Percentiles rank a stretch among this genome's conserved stretches.
phyloP scores from a whole-genome alignment of 148 eudicot species.

The Vaccinium darrowii region DNA sequence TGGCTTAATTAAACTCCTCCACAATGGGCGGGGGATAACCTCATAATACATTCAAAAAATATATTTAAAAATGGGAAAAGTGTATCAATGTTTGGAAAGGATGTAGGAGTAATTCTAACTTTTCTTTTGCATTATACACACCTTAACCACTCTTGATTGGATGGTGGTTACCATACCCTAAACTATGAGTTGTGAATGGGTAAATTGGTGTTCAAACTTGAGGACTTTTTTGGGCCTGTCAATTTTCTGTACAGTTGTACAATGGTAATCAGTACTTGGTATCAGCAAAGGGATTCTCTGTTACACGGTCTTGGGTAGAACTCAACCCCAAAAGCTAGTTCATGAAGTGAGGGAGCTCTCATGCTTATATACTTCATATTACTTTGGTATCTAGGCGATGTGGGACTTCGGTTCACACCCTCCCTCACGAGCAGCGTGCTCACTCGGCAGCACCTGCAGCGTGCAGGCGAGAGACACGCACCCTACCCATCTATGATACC shows the following conservation, averaged over 20 bases:
- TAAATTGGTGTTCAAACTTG: not conserved
- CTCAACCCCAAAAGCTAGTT: too few species aligned
- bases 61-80: not conserved
- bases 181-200: not conserved
- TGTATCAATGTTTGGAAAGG: not conserved
- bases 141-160: not conserved
- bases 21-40: not conserved
- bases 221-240: slow-evolving; percentile 3
- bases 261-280: not conserved
- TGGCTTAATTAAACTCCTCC: not conserved
- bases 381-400: too few species aligned
- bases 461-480: too few species aligned
- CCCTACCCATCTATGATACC: too few species aligned
- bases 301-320: too few species aligned
- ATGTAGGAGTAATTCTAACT: not conserved
- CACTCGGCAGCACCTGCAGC: too few species aligned
- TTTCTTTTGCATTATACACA: not conserved
- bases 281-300: not conserved
- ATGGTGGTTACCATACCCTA: not conserved
- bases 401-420: too few species aligned
- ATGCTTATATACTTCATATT: too few species aligned
- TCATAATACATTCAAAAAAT: not conserved
- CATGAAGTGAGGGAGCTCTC: too few species aligned
- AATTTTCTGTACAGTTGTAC: not conserved
- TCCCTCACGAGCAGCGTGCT: too few species aligned